Base-by-base conservation (phyloP, 352 stramenopile species). In the Phytophthora sojae region DNA sequence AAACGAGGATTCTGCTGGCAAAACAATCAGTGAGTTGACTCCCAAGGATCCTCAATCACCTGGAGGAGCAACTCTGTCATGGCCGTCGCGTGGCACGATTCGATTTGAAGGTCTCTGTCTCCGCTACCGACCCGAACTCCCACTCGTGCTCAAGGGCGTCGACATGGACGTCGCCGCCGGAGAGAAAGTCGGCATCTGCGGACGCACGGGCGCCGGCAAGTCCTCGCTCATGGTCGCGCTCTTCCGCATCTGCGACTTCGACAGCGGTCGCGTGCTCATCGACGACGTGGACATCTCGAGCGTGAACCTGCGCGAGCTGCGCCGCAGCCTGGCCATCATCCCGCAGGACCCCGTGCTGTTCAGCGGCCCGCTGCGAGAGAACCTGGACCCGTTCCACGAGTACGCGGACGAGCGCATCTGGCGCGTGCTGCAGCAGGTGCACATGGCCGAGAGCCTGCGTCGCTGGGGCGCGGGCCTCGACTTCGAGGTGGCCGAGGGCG, bases 301-400 rank as follows among this genome's bases (percentile, higher is more conserved):
- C 14, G 47, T 92, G 11, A 62, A 69, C 23, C 66, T 91, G 8
- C 80, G 84, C 6, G 61, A 64, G 15, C 62, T 82, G 23, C 58
- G 64, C 44, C 61, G 57, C 4, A 75, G 67, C 14, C 61, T 91
- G 25, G 68, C 76, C 15, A 86, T 91, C 50, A 83, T 90, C 60
- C 67, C 95, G 8, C 75, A 83, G 51, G 92, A 98, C 68, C 94
- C 96, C 21, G 90, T 98, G n/a, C 70, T 98, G 29, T 98, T 98
- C 73, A 91, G 80, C 39, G 95, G 95, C 23, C 92, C 84, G 19
- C 79, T 98, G 15, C 84, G 92, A 19, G 88, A 85, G 35, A 98
- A 98, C 80, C 76, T 98, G n/a, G 94, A 98, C 75, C 95, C 96
- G 23, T 98, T 96, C 69, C 67, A 80, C 37, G 64, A 92, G 52